These are phyloP conservation scores for Alloteropsis semialata DNA, from an alignment of 176 grass and related monocot genomes.

Conservation along the genomic window DNA sequence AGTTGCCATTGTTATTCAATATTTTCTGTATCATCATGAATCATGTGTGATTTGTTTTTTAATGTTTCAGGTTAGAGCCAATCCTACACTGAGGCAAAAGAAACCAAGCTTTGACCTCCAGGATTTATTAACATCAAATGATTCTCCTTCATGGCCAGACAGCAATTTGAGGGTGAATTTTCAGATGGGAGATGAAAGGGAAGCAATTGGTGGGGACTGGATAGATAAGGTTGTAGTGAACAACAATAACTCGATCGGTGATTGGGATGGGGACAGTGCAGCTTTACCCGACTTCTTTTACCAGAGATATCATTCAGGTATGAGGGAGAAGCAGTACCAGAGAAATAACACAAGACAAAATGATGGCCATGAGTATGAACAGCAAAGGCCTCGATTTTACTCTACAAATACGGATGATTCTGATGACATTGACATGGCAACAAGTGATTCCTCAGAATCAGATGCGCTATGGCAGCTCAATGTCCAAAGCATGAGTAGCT, in stretches of 20 bases:
- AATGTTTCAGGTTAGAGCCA: constrained; percentile 56
- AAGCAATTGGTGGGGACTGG: constrained; percentile 71
- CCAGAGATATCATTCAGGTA: constrained; percentile 67
- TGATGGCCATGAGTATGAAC: constrained; percentile 53
- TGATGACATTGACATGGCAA: constrained; percentile 94
- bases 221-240: constrained; percentile 95
- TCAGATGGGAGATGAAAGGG: constrained; percentile 78
- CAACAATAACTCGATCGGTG: constrained; percentile 51
- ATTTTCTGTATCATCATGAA: constrained; percentile 7
- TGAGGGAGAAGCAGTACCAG: constrained; percentile 46
- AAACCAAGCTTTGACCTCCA: constrained; percentile 92
- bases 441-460: constrained; percentile 99
- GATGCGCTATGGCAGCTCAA: constrained; percentile 93
- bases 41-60: constrained; percentile 1
- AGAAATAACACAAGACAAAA: constrained; percentile 49
- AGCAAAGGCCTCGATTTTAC: constrained; percentile 67
- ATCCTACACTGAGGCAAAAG: constrained; percentile 66
- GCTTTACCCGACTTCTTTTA: constrained; percentile 86
- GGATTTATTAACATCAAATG: constrained; percentile 73
- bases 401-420: constrained; percentile 82
- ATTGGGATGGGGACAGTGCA: constrained; percentile 81
- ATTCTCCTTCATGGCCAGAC: constrained; percentile 75
- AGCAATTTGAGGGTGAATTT: constrained; percentile 67
- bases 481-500: constrained; percentile 61
- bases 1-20: constrained; percentile 3